phyloP scores from a whole-genome alignment of 148 eudicot genomes.

The Rheum nobile region DNA sequence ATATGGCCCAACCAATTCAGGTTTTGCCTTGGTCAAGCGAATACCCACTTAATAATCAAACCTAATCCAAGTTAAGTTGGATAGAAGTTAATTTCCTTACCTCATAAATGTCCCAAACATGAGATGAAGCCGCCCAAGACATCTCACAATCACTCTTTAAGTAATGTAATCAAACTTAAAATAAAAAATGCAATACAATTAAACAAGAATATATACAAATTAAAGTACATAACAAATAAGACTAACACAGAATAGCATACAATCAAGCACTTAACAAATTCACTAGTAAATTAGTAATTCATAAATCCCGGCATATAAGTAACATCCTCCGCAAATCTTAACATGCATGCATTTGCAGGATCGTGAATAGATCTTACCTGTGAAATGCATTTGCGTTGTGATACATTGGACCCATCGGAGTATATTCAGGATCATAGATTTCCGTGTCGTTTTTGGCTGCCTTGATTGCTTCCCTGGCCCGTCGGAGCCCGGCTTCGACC shows the following conservation, averaged over 20 bases:
- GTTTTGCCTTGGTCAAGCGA: no score
- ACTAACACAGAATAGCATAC: background rate
- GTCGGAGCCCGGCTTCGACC: constrained; percentile 42
- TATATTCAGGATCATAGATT: constrained; percentile 28
- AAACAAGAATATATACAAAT: background rate
- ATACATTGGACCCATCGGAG: constrained; percentile 47
- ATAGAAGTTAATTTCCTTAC: no score
- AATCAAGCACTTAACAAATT: background rate
- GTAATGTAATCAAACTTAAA: background rate
- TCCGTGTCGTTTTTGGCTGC: constrained; percentile 21
- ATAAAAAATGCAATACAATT: background rate
- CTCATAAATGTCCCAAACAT: background rate
- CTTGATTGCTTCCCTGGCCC: constrained; percentile 44
- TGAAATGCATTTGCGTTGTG: constrained; percentile 56
- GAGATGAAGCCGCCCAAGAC: background rate
- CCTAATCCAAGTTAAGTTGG: no score
- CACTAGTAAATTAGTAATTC: background rate
- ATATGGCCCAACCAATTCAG: no score
- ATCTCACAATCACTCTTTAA: background rate
- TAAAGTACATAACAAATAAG: background rate
- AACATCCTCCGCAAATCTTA: background rate
- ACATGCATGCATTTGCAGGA: background rate
- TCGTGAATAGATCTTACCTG: constrained; percentile 22
- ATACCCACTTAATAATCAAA: no score
- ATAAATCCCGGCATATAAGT: background rate